Evolutionary conservation across 164 flowering plant genomes (phyloP), one percentile per base, ranked within the genome.

Genomic region (Nymphaea colorata): DNA sequence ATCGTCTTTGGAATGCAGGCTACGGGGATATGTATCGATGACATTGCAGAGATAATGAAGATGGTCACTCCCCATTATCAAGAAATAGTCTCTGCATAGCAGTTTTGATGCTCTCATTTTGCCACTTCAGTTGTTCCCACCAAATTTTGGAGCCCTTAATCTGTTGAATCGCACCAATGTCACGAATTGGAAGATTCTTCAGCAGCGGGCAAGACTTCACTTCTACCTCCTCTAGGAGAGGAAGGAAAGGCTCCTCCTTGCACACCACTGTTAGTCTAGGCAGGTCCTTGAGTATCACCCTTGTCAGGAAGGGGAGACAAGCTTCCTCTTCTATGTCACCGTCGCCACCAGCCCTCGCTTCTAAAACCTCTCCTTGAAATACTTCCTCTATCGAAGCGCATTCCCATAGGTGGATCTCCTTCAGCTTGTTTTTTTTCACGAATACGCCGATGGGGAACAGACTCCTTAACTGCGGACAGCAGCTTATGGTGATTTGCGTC

Each of bases 81-180:
- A 25, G 36, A 25, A 25, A 25, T 25, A 25, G 36, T 1, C 36
- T 25, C 36, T 25, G 36, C 36, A 25, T 0, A 25, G 1, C 59
- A 16, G 36, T 44, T 45, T 65, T 65, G 43, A 44, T 65, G 59
- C 2, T 10, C 16, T 7, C 57, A 65, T 65, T 17, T 41, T 65
- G 17, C 67, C 67, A 65, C 17, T 65, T 57, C 67, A 65, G 45
- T 5, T 53, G 10, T 44, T 65, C 67, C 67, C 67, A 65, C 67
- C 67, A 65, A 53, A 17, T 42, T 45, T 44, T 44, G 12, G 16
- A 18, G 44, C 59, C 67, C 3, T 44, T 15, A 65, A 65, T 65
- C 5, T 44, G 1, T 44, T 44, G 42, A n/a, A 8, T 11, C 15
- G 8, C 41, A 10, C 36, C 67, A 44, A 59, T 4, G 36, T 16